Evolutionary conservation across 2,329 filamentous ascomycete species (phyloP).

Genomic region (Macrophomina phaseolina): DNA sequence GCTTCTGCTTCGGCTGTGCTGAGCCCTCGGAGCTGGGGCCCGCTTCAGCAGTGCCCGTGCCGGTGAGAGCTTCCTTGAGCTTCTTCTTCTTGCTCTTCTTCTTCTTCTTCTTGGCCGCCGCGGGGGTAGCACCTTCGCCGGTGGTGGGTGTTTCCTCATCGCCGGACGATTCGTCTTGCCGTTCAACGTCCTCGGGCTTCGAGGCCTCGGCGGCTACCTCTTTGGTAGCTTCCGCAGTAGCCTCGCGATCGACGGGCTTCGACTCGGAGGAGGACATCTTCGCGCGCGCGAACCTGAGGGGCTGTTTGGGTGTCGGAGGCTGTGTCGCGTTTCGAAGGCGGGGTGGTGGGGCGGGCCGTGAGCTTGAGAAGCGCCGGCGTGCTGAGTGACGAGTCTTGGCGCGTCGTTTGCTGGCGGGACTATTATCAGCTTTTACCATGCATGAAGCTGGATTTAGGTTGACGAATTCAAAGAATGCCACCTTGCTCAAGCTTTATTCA

Average conservation of each 20-base stretch:
- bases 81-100: conserved; percentile 71
- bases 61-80: conserved; percentile 53
- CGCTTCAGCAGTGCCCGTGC: conserved; percentile 40
- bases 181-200: conserved; percentile 39
- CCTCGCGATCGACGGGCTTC: conserved; percentile 62
- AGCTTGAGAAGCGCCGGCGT: conserved; percentile 4
- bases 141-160: conserved; percentile 48
- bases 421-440: not conserved
- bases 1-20: conserved; percentile 30
- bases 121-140: conserved; percentile 22
- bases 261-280: conserved; percentile 54
- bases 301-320: not conserved
- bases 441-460: not conserved
- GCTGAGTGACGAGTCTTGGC: not conserved
- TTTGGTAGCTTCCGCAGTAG: conserved; percentile 53
- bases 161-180: conserved; percentile 35
- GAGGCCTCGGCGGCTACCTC: conserved; percentile 32
- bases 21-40: conserved; percentile 9
- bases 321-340: conserved; percentile 14
- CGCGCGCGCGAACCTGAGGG: not conserved
- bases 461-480: not conserved
- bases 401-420: not conserved
- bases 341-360: conserved; percentile 27
- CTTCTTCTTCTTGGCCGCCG: conserved; percentile 60
- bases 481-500: not conserved